Base-by-base conservation (phyloP, 2,329 filamentous ascomycete genomes). In the Teratosphaeria zuluensis region DNA sequence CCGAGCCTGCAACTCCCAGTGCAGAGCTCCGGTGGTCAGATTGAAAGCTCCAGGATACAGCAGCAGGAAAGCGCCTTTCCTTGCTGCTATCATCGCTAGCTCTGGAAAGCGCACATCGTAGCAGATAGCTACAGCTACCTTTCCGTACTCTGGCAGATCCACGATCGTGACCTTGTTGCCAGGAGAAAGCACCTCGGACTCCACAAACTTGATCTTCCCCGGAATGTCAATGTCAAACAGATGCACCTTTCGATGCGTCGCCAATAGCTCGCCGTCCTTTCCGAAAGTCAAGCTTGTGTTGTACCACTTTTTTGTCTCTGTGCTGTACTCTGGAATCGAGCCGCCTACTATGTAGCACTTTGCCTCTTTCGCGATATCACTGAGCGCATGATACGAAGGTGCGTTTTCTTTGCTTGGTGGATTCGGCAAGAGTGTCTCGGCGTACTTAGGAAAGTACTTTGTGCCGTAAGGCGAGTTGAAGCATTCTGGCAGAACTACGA, bases 381-480 rank as follows among this genome's bases (percentile, higher is more conserved):
- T 86, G 14, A 99, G 82, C 5, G 91, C 89, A 73, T 95, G 88
- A 81, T 86, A 97, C 57, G 89, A 91, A 0, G 92, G 92, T 4
- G 89, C 87, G 68, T 88, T 83, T 53, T 84, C 81, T 61, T 78
- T 72, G 3, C 85, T 78, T 0, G 91, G 90, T 31, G 90, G 89
- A 2, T 85, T 87, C 0, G 90, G 90, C 0, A 83, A 79, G n/a
- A 97, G 85, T 1, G 84, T 87, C 76, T 99, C 94, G 65, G 94
- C 92, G 74, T 97, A 97, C 61, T 86, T 83, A 57, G 92, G 87
- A 76, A 99, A 99, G 80, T 87, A 92, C 70, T 90, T 81, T 65
- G 86, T 91, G 65, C 94, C 94, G 75, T 99, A 99, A 8, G 94
- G 94, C 51, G 89, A 95, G 79, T 99, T 99, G 84, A 99, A 99